Conservation (phyloP, 768 basidiomycete species). For the Aureoboletus auriporus region DNA sequence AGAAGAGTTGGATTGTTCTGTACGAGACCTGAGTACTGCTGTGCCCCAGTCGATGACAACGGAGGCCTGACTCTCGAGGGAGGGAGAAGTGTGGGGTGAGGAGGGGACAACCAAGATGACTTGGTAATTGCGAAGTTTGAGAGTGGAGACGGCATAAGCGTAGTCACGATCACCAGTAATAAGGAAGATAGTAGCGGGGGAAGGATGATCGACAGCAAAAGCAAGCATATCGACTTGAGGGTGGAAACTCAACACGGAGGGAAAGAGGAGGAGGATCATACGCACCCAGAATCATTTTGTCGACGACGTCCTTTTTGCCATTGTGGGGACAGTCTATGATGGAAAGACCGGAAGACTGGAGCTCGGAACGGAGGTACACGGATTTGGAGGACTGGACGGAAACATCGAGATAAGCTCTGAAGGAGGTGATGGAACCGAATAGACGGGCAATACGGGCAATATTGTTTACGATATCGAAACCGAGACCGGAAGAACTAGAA, state of each 20-base stretch:
- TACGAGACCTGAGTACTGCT: conserved; percentile 33
- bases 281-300: conserved; percentile 46
- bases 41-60: conserved; percentile 47
- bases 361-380: conserved; percentile 34
- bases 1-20: conserved; percentile 13
- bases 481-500: conserved; percentile 31
- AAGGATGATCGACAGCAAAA: conserved; percentile 57
- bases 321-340: conserved; percentile 34
- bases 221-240: conserved; percentile 61
- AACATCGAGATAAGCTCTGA: conserved; percentile 53
- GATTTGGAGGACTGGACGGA: conserved; percentile 37
- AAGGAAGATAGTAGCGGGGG: conserved; percentile 53
- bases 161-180: conserved; percentile 69
- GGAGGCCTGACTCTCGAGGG: conserved; percentile 53
- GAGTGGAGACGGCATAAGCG: conserved; percentile 55
- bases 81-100: conserved; percentile 34
- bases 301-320: conserved; percentile 36
- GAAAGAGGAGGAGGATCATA: not conserved
- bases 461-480: conserved; percentile 40
- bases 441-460: conserved; percentile 42
- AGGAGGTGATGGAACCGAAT: conserved; percentile 44
- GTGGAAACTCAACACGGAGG: not conserved
- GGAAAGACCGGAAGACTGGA: conserved; percentile 43
- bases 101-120: conserved; percentile 48
- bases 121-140: conserved; percentile 50